These are phyloP conservation scores for Schoenoplectus triqueter DNA, from an alignment of 202 grass and related monocot genomes.

Conservation along the genomic window DNA sequence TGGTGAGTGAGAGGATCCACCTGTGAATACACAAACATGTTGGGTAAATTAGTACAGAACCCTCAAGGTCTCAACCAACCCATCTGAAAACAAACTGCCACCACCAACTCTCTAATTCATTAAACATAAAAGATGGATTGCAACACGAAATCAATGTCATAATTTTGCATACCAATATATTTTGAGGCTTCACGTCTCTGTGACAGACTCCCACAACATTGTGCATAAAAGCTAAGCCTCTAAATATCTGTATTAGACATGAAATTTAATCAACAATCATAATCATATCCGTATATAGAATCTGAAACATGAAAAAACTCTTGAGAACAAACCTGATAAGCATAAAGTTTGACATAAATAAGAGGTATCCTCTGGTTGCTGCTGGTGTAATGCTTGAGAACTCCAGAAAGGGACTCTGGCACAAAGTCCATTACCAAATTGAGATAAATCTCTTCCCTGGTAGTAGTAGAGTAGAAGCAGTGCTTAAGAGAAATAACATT, in stretches of 20 bases:
- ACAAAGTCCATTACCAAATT: slow-evolving; percentile 88
- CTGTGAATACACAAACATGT: slow-evolving; percentile 36
- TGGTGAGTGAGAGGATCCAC: slow-evolving; percentile 77
- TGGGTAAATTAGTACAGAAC: background rate
- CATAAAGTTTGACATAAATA: slow-evolving; percentile 78
- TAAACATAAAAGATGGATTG: background rate
- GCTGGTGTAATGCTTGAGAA: slow-evolving; percentile 70
- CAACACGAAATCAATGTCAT: background rate
- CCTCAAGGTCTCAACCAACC: no score
- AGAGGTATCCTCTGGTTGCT: slow-evolving; percentile 72
- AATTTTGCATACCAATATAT: slow-evolving; percentile 67
- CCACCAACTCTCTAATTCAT: background rate
- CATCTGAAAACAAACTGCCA: background rate
- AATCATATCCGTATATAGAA: slow-evolving; percentile 16
- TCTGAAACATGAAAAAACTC: background rate
- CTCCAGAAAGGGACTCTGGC: slow-evolving; percentile 65
- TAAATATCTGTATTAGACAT: slow-evolving; percentile 56
- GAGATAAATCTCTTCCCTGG: slow-evolving; percentile 68
- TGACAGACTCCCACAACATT: slow-evolving; percentile 67
- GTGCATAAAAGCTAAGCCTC: slow-evolving; percentile 77
- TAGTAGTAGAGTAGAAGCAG: slow-evolving; percentile 85
- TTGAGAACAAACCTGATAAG: slow-evolving; percentile 59
- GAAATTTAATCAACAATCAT: slow-evolving; percentile 23
- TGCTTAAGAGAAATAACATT: slow-evolving; percentile 75
- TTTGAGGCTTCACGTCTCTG: slow-evolving; percentile 80